These are phyloP conservation scores for Symbiotaphrina buchneri DNA, from an alignment of 495 filamentous ascomycete species.

Conservation along the genomic window DNA sequence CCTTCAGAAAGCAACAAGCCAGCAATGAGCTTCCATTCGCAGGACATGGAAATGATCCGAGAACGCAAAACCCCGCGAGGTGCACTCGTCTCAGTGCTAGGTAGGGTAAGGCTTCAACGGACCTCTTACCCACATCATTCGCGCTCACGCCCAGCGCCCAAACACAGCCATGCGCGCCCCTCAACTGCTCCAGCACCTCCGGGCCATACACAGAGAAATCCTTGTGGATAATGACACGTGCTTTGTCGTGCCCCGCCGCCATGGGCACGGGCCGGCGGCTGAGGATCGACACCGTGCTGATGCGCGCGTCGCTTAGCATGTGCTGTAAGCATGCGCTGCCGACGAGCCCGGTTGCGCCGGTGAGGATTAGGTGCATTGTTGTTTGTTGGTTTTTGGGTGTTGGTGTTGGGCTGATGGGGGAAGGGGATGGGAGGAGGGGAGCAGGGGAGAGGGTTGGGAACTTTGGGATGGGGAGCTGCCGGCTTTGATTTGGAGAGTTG, in stretches of 20 bases:
- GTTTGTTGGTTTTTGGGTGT: neutral
- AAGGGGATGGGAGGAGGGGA: neutral
- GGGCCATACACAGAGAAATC: constrained; percentile 35
- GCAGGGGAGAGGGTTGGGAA: too few species aligned
- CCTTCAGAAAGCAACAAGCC: too few species aligned
- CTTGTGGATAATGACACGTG: constrained; percentile 41
- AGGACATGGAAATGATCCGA: too few species aligned
- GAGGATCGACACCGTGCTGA: constrained; percentile 43
- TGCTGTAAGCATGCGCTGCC: constrained; percentile 38
- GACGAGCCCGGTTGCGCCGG: constrained; percentile 52
- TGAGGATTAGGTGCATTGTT: constrained; percentile 55
- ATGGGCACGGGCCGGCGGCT: constrained; percentile 39
- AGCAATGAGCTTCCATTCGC: too few species aligned
- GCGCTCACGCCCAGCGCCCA: constrained; percentile 48
- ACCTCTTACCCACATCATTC: constrained; percentile 34
- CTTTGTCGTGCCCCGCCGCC: constrained; percentile 33
- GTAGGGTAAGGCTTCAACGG: constrained; percentile 8
- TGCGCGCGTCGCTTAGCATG: constrained; percentile 30
- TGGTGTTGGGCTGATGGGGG: neutral
- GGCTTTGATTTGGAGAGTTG: too few species aligned
- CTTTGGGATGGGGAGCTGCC: too few species aligned
- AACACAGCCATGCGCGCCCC: constrained; percentile 39
- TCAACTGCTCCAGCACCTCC: constrained; percentile 31
- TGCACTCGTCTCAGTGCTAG: too few species aligned
- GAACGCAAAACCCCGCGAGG: too few species aligned